Base-by-base conservation (phyloP, 2,329 filamentous ascomycete species). In the Fusarium anguioides region DNA sequence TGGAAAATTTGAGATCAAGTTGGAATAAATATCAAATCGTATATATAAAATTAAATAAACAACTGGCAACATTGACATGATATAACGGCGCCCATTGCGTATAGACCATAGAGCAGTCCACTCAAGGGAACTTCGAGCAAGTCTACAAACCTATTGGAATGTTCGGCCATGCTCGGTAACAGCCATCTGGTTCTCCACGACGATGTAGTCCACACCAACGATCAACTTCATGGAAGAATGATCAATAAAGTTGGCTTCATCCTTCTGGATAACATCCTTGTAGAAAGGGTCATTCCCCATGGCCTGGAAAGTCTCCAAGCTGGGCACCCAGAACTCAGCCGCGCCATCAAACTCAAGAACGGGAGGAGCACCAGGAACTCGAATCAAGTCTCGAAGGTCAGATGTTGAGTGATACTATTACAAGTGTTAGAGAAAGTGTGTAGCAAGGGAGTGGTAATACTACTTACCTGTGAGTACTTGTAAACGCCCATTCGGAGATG, bases 1-100 rank as follows among this genome's bases (percentile, higher is more conserved):
- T 0, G 72, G 72, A 1, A 74, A 68, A 10, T 75, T 75, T 49
- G 50, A 62, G 6, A 62, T 65, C 7, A 68, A 67, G 39, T 29
- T 49, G 11, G 29, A 62, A 20, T 61, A 39, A 12, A 21, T n/a
- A n/a, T 24, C 4, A 18, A 8, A 2, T 24, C 10, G 4, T 2
- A 20, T n/a, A 18, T 14, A 17, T 1, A 27, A 14, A 29, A 29
- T 29, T 29, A 6, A 27, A 29, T 31, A 31, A 31, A 15, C 14
- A 31, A 31, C 29, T 7, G 4, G 7, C 7, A 14, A 15, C 7
- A 15, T 31, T 15, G 27, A 29, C 26, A 12, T 29, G 12, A 15
- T 31, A 5, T 11, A 31, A 15, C 14, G 7, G 5, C 15, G 4
- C 14, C 12, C 14, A 31, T 15, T 6, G 15, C 7, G 14, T 17